Base-by-base conservation (phyloP, 1,284 basidiomycete species). In the Ceratobasidium sp. region DNA sequence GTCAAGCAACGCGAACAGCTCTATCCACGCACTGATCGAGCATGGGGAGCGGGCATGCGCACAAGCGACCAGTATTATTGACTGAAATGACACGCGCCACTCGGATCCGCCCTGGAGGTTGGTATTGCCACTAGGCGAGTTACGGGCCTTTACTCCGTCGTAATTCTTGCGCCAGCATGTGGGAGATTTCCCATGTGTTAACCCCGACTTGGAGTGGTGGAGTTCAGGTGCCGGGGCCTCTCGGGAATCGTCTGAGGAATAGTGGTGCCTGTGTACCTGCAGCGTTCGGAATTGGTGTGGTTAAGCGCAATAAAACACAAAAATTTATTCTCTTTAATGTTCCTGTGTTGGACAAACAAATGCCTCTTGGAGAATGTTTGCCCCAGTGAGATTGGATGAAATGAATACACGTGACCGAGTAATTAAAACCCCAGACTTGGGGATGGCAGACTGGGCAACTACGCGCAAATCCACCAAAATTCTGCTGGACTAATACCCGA, bases 201-300 rank as follows among this genome's bases (percentile, higher is more conserved):
- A 64, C 60, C 44, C 60, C 38, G 60, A 44, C 18, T n/a, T 44
- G 60, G 38, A 64, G 38, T 64, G 60, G 60, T 33, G 60, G 60
- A 44, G 33, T 41, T 64, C 35, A 64, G 41, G 60, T n/a, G 20
- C 38, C 23, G 20, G 23, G 23, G 38, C 23, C 20, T 12, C 23
- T 44, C 18, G 60, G 35, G 16, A 46, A 46, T 46, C n/a, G 20
- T n/a, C 3, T 23, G 38, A 64, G 41, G 60, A 23, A 10, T 23
- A 44, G 20, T 10, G 35, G 18, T 18, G 16, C 16, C 16, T 18
- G 5, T 50, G n/a, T 3, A 50, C n/a, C 48, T 50, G 5, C 1
- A 50, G 48, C n/a, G 48, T 14, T 50, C 20, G 16, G n/a, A 18
- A 18, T 50, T n/a, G 38, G 38, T 38, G 38, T 38, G 38, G 38